Base-by-base conservation (phyloP, 768 basidiomycete species). In the Pulveroboletus ravenelii region DNA sequence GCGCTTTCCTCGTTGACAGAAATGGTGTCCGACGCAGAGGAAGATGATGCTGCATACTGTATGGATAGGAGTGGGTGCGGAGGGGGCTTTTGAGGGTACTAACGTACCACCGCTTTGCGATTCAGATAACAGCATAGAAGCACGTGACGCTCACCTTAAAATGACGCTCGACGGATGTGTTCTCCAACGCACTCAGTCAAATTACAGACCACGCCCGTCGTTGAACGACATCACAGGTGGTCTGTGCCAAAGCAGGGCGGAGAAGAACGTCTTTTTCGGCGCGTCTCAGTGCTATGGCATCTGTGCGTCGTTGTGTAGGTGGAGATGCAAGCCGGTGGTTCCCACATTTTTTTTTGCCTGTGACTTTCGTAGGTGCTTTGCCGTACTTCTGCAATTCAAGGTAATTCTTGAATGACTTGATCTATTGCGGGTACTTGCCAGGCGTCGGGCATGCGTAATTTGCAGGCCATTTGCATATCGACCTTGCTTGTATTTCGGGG, bases 221-320 rank as follows among this genome's bases (percentile, higher is more conserved):
- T 51, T 32, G 35, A 32, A 55, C 45, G 47, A 35, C 20, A 23
- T 31, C 38, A 53, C 31, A 23, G 40, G 48, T 64, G 65, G 67
- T 68, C 38, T 68, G 65, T 64, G 65, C 65, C 65, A 68, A 68
- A 68, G 65, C 45, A 68, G 65, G 59, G 65, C 65, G 65, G 45
- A 66, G 25, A 66, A 48, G 29, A 35, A 68, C 41, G 46, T 55
- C 3, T 52, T 53, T 27, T 41, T 38, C 41, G 67, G 62, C 27
- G 54, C 60, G 62, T 66, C 67, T 60, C 34, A 68, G 65, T 46
- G 65, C 66, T 50, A 40, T 62, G 30, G 54, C 65, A 63, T 66
- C 62, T 62, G 42, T 56, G 50, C 50, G 15, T 44, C 47, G 18
- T 53, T 27, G 45, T 44, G 25, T 36, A 51, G 27, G 62, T 41